Conservation (phyloP, 495 filamentous ascomycete genomes). For the Penicillium goetzii region DNA sequence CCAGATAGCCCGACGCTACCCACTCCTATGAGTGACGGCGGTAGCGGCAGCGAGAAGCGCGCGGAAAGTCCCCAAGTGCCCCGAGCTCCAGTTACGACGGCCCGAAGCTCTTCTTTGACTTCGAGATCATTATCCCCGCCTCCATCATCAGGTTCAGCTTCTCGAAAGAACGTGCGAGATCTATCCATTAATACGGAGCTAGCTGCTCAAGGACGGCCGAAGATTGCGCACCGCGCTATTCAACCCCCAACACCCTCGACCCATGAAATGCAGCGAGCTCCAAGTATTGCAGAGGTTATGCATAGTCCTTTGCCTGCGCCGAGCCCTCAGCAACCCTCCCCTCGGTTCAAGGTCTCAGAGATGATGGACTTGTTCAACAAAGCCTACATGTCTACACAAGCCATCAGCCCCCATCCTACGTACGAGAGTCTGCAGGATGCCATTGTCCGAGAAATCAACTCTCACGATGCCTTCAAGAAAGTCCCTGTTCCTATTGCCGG, state of each 20-base stretch:
- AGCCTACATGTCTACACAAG: constrained; percentile 39
- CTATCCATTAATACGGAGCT: constrained; percentile 50
- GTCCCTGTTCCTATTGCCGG: constrained; percentile 43
- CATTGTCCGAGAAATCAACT: constrained; percentile 53
- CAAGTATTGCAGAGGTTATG: constrained; percentile 53
- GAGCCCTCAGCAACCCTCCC: constrained; percentile 30
- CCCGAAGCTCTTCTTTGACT: constrained; percentile 22
- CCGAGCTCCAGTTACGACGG: constrained; percentile 16
- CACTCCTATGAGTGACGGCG: constrained; percentile 17
- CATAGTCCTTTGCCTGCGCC: constrained; percentile 42
- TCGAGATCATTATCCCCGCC: constrained; percentile 23
- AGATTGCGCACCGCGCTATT: constrained; percentile 46
- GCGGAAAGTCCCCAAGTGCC: constrained; percentile 14
- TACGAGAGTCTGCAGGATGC: constrained; percentile 52
- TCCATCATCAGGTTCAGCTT: constrained; percentile 23
- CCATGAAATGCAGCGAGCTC: constrained; percentile 31
- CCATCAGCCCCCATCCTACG: constrained; percentile 41
- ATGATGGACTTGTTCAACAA: constrained; percentile 52
- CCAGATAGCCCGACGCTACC: constrained; percentile 51
- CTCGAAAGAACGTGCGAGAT: constrained; percentile 47
- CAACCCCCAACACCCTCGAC: constrained; percentile 47
- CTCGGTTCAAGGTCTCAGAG: constrained; percentile 41
- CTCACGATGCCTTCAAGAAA: constrained; percentile 50
- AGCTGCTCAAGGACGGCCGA: constrained; percentile 36
- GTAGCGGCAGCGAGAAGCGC: neutral